These are phyloP conservation scores for Talaromyces liani DNA, from an alignment of 495 filamentous ascomycete species.

Conservation along the genomic window DNA sequence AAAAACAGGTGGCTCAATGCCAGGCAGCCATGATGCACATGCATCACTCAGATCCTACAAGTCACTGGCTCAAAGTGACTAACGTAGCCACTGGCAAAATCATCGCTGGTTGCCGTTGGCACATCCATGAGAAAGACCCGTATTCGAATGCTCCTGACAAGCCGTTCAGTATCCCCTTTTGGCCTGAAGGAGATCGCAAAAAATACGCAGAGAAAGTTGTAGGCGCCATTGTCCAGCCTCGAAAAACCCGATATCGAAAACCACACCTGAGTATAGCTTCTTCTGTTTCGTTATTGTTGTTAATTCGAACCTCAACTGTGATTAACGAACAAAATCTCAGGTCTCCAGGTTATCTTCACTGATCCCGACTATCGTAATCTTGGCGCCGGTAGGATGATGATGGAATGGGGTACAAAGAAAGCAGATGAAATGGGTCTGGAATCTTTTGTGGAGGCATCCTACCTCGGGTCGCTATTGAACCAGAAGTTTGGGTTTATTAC, in stretches of 20 bases:
- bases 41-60: neutral
- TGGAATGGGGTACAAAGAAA: conserved; percentile 24
- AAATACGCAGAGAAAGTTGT: too few relatives aligned
- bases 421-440: conserved; percentile 23
- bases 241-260: too few relatives aligned
- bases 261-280: too few relatives aligned
- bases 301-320: too few relatives aligned
- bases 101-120: conserved; percentile 1
- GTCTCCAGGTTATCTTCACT: conserved; percentile 17
- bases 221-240: too few relatives aligned
- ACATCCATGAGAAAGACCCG: conserved; percentile 4
- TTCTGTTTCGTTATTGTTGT: too few relatives aligned
- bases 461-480: too few relatives aligned
- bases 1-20: too few relatives aligned
- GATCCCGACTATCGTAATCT: conserved; percentile 23
- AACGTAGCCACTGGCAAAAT: conserved; percentile 5
- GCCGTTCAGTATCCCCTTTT: neutral
- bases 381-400: conserved; percentile 20
- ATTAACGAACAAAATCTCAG: conserved; percentile 9
- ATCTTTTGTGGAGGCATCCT: conserved; percentile 18
- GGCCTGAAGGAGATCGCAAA: too few relatives aligned
- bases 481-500: too few relatives aligned
- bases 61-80: conserved; percentile 3
- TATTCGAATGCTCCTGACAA: conserved; percentile 3
- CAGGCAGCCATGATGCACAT: too few relatives aligned